Conservation (phyloP, 805 yeast genomes). For the Candida piceae region DNA sequence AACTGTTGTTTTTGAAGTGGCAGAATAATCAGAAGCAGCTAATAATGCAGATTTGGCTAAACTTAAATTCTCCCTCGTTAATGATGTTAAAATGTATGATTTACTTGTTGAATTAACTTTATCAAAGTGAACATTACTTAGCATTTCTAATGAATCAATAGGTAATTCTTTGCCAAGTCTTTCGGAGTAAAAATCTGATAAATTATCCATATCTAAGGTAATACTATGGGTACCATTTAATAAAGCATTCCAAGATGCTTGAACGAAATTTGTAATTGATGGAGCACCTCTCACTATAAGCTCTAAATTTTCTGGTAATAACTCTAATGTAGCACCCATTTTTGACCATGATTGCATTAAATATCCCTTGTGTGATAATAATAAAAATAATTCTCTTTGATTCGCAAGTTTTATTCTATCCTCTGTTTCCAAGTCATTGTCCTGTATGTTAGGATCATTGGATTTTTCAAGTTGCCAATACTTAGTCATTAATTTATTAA, state of each 20-base stretch:
- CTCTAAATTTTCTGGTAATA: slow-evolving; percentile 22
- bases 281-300: slow-evolving; percentile 27
- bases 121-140: slow-evolving; percentile 31
- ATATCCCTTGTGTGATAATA: slow-evolving; percentile 29
- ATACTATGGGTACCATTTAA: slow-evolving; percentile 23
- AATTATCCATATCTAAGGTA: slow-evolving; percentile 16
- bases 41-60: slow-evolving; percentile 25
- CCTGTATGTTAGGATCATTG: slow-evolving; percentile 6
- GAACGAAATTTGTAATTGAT: slow-evolving; percentile 27
- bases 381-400: slow-evolving; percentile 27
- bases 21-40: slow-evolving; percentile 25
- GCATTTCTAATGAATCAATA: slow-evolving; percentile 20
- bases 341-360: slow-evolving; percentile 31
- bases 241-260: slow-evolving; percentile 30
- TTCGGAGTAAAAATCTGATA: slow-evolving; percentile 15
- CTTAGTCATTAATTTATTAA: slow-evolving; percentile 17
- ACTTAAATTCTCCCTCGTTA: slow-evolving; percentile 18
- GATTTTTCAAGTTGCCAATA: slow-evolving; percentile 24
- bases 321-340: slow-evolving; percentile 30
- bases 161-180: slow-evolving; percentile 19
- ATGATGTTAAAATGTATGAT: slow-evolving; percentile 26
- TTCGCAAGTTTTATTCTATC: slow-evolving; percentile 23
- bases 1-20: slow-evolving; percentile 9
- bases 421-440: slow-evolving; percentile 17
- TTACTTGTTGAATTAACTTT: slow-evolving; percentile 20